Evolutionary conservation across 1,284 basidiomycete genomes (phyloP).

Genomic region (Neotropicomus parvogracilis): DNA sequence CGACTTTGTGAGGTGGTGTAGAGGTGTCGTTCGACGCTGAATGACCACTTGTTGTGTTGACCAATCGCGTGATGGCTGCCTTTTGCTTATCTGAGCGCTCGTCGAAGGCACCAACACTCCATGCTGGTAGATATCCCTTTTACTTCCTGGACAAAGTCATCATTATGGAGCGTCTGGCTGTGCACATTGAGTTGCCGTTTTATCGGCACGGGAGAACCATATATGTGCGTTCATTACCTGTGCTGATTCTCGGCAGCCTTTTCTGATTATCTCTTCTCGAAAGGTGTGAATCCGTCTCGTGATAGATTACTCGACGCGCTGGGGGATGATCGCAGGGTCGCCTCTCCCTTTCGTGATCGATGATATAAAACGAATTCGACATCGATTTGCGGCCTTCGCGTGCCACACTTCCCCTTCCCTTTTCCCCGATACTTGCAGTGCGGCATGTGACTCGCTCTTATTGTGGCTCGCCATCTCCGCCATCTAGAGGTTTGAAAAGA

Average conservation of each 20-base stretch:
- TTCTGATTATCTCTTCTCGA: background rate
- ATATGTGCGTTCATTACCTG: background rate
- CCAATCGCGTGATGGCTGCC: background rate
- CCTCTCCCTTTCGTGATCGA: too few relatives aligned
- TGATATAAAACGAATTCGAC: background rate
- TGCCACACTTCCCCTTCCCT: too few relatives aligned
- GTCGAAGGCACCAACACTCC: too few relatives aligned
- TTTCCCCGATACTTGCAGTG: background rate
- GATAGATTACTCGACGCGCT: background rate
- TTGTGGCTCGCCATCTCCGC: background rate
- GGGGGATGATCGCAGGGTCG: background rate
- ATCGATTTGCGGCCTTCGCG: background rate
- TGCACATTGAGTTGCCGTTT: background rate
- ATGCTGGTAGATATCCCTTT: too few relatives aligned
- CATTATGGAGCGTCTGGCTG: background rate
- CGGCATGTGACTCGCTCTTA: background rate
- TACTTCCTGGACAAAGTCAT: too few relatives aligned
- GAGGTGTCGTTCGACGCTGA: slow-evolving; percentile 18
- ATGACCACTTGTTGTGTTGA: background rate
- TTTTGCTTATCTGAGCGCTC: background rate
- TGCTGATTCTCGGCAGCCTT: too few relatives aligned
- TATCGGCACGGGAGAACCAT: background rate
- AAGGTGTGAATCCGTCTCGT: background rate
- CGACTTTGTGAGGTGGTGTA: slow-evolving; percentile 26
- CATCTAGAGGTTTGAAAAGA: background rate